Evolutionary conservation across 116 monocot species (phyloP).

Genomic region (Posidonia oceanica): DNA sequence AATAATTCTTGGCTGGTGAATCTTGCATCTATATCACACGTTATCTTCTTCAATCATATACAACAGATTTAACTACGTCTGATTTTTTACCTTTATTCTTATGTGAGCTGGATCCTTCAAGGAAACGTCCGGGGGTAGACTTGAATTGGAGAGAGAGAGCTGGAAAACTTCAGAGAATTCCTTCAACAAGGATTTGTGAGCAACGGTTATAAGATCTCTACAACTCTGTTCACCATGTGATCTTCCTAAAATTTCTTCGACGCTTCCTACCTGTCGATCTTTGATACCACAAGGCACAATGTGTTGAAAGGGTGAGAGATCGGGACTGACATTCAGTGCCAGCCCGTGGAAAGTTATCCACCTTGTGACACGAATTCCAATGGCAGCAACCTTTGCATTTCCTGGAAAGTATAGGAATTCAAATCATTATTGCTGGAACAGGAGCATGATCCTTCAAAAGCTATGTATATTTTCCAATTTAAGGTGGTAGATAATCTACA

Average conservation of each 20-base stretch:
- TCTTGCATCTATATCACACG: no score
- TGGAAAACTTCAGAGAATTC: constrained; percentile 79
- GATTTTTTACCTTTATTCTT: no score
- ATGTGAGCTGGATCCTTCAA: no score
- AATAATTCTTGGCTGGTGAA: no score
- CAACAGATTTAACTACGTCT: no score
- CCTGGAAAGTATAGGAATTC: constrained; percentile 25
- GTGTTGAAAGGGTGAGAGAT: constrained; percentile 56
- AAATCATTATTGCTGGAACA: no score
- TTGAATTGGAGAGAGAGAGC: constrained; percentile 37
- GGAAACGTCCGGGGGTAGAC: not conserved
- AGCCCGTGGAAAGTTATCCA: constrained; percentile 90
- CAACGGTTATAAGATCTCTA: constrained; percentile 27
- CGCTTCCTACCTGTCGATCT: constrained; percentile 46
- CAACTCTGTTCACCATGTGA: constrained; percentile 9
- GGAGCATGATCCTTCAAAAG: not conserved
- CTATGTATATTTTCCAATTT: not conserved
- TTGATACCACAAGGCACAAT: constrained; percentile 82
- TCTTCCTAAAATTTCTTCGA: constrained; percentile 27
- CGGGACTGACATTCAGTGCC: constrained; percentile 66
- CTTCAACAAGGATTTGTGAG: constrained; percentile 43
- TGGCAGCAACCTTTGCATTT: constrained; percentile 68
- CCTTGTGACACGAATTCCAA: constrained; percentile 70
- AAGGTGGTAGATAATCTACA: not conserved
- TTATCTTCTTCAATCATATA: no score